phyloP scores from a whole-genome alignment of 495 filamentous ascomycete species.

The Parathielavia appendiculata region DNA sequence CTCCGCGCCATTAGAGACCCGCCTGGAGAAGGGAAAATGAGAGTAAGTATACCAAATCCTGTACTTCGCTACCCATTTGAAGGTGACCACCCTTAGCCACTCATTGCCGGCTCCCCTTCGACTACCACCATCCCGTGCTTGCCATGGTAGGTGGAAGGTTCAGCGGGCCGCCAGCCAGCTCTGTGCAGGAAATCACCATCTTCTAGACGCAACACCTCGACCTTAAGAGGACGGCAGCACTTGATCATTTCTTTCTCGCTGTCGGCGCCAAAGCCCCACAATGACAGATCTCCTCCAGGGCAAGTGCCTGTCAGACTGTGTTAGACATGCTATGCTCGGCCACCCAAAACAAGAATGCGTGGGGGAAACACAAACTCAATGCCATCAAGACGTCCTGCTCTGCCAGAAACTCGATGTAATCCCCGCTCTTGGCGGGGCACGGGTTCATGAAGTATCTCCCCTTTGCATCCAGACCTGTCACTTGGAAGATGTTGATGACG shows the following conservation, averaged over 20 bases:
- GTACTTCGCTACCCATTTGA: no score
- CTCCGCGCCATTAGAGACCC: no score
- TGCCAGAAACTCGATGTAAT: slow-evolving; percentile 72
- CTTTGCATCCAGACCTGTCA: slow-evolving; percentile 64
- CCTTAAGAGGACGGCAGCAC: slow-evolving; percentile 65
- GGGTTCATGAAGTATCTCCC: slow-evolving; percentile 74
- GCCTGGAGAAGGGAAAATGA: no score
- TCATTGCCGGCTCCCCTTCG: slow-evolving; percentile 6
- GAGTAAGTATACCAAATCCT: no score
- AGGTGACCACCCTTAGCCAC: no score
- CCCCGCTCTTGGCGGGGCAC: slow-evolving; percentile 59
- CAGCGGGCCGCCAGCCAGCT: slow-evolving; percentile 56
- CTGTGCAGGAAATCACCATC: slow-evolving; percentile 46
- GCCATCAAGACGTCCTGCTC: slow-evolving; percentile 72
- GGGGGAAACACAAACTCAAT: slow-evolving; percentile 45
- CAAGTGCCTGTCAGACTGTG: slow-evolving; percentile 37
- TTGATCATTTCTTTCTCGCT: slow-evolving; percentile 61
- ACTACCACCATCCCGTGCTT: slow-evolving; percentile 55
- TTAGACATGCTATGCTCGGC: slow-evolving; percentile 21
- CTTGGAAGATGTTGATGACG: slow-evolving; percentile 77
- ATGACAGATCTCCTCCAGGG: slow-evolving; percentile 61
- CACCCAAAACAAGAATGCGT: neutral
- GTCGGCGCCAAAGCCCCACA: slow-evolving; percentile 70
- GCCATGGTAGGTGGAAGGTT: slow-evolving; percentile 55
- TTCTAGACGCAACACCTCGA: slow-evolving; percentile 61